Evolutionary conservation across 2,329 filamentous ascomycete genomes (phyloP), one percentile per base, ranked within the genome.

Genomic region (Allantophomopsis lycopodina): DNA sequence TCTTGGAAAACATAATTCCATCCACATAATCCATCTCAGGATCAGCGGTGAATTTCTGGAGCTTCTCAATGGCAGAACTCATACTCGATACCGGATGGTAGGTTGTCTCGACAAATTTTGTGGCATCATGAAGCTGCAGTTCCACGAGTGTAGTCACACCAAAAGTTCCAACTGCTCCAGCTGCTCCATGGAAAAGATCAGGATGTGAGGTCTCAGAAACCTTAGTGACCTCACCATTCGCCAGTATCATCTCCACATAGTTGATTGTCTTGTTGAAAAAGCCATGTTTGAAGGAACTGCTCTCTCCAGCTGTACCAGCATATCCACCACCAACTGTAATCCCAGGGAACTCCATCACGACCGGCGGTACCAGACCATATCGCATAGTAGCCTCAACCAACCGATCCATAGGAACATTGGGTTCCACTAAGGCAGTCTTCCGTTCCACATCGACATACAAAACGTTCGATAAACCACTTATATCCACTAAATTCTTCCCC

Each of bases 331-430:
- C 79, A 0, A 70, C 71, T 0, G 79, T 83, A 45, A 83, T 83
- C 0, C 76, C 76, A 0, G 77, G 77, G 37, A 83, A 78, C 48
- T 83, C 79, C 72, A 82, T 81, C 4, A 83, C 76, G 0, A 83
- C 76, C 0, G 69, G 70, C 1, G 70, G 77, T 1, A 83, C 56
- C 0, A 83, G 59, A 0, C 69, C 69, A 37, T 72, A 51, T 4
- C 58, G 54, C 36, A 77, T 48, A 0, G 76, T 76, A 1, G 66
- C 71, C 39, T 69, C 64, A 1, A 82, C 68, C 2, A 83, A 62
- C 1, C 60, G 59, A 42, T 80, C 76, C 76, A 83, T 83, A 0
- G 75, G 64, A 3, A 83, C 77, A 46, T 83, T 83, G 0, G 78
- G 76, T 50, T 83, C 77, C 1, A 81, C 77, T 0, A 74, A 49